phyloP scores from a whole-genome alignment of 2,329 filamentous ascomycete species.

The Monosporascus sp. region DNA sequence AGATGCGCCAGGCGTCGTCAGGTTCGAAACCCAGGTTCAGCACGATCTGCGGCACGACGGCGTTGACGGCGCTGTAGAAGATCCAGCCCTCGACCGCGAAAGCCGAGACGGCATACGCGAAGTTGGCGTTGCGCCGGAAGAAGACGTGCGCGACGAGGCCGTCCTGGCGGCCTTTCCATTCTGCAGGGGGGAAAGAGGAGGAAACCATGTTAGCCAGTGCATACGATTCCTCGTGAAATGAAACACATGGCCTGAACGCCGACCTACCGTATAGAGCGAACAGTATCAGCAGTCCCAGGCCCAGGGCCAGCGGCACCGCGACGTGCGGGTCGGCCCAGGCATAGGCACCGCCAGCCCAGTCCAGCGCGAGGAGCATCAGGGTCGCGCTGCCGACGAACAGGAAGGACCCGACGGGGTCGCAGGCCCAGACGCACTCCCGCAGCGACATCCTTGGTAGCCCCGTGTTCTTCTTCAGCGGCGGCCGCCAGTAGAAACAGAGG shows the following conservation, averaged over 20 bases:
- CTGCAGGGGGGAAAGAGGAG: slow-evolving; percentile 22
- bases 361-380: slow-evolving; percentile 38
- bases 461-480: slow-evolving; percentile 21
- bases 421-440: slow-evolving; percentile 38
- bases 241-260: neutral
- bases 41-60: slow-evolving; percentile 43
- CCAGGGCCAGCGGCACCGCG: slow-evolving; percentile 35
- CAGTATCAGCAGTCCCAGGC: slow-evolving; percentile 32
- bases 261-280: slow-evolving; percentile 37
- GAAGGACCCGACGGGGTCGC: slow-evolving; percentile 41
- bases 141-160: slow-evolving; percentile 52
- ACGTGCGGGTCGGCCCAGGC: slow-evolving; percentile 34
- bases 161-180: slow-evolving; percentile 50
- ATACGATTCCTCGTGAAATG: neutral
- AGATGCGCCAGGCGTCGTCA: slow-evolving; percentile 38
- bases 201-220: too few species aligned
- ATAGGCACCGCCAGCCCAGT: slow-evolving; percentile 41
- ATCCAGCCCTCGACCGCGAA: slow-evolving; percentile 56
- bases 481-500: slow-evolving; percentile 42
- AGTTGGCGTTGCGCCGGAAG: slow-evolving; percentile 49
- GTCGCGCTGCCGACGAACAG: slow-evolving; percentile 39
- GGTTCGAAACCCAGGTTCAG: slow-evolving; percentile 44
- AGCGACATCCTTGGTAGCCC: slow-evolving; percentile 34
- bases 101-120: slow-evolving; percentile 48
- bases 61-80: slow-evolving; percentile 50